These are phyloP conservation scores for Aspergillus diversus DNA, from an alignment of 495 filamentous ascomycete genomes.

Conservation along the genomic window DNA sequence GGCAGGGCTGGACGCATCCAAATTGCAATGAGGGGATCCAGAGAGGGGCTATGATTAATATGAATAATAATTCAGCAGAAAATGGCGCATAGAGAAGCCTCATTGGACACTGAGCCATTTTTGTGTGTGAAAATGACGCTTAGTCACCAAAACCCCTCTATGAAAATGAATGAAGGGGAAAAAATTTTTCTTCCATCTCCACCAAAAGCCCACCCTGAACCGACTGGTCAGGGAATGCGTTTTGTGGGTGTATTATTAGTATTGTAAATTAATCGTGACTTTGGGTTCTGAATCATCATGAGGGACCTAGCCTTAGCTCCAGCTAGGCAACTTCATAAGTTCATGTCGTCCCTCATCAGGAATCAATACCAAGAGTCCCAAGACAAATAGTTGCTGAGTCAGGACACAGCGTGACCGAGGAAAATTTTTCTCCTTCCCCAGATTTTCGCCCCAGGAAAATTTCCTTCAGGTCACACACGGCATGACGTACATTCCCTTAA, in stretches of 20 bases:
- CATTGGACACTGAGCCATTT: neutral
- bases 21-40: neutral
- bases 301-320: neutral
- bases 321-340: too few relatives aligned
- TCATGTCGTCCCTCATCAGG: too few relatives aligned
- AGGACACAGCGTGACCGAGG: slow-evolving; percentile 1
- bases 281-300: neutral
- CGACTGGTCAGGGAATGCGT: too few relatives aligned
- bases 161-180: neutral
- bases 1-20: slow-evolving; percentile 16
- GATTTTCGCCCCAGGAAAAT: slow-evolving; percentile 21
- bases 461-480: slow-evolving; percentile 7
- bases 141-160: neutral
- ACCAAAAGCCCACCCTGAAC: neutral
- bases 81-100: neutral
- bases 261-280: neutral
- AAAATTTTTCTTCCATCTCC: slow-evolving; percentile 5
- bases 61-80: slow-evolving; percentile 5
- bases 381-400: too few relatives aligned
- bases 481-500: slow-evolving; percentile 7
- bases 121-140: neutral
- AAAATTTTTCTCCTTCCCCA: slow-evolving; percentile 12
- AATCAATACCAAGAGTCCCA: too few relatives aligned
- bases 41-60: slow-evolving; percentile 10
- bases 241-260: neutral